These are phyloP conservation scores for Candida glaebosa DNA, from an alignment of 805 yeast genomes.

Conservation along the genomic window DNA sequence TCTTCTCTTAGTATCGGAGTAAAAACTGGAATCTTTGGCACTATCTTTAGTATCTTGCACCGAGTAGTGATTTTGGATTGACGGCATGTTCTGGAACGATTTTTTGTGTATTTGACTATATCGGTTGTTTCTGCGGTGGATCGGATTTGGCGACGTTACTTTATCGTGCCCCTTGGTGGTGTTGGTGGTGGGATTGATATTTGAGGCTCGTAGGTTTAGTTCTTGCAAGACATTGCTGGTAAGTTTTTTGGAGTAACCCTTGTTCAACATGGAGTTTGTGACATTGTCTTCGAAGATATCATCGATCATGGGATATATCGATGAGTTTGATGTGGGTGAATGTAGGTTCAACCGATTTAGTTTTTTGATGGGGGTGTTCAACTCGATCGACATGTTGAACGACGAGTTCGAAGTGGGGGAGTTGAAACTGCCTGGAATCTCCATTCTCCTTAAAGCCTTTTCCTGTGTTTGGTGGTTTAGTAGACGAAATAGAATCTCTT, in stretches of 20 bases:
- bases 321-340: constrained; percentile 23
- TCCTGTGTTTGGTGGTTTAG: not conserved
- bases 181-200: constrained; percentile 22
- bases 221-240: constrained; percentile 45
- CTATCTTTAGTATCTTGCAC: constrained; percentile 17
- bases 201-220: constrained; percentile 38
- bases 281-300: constrained; percentile 8
- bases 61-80: constrained; percentile 47
- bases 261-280: constrained; percentile 32
- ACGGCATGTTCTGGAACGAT: constrained; percentile 45
- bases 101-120: constrained; percentile 31
- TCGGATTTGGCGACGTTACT: constrained; percentile 8
- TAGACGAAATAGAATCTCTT: not conserved
- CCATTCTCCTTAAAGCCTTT: not conserved
- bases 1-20: constrained; percentile 25
- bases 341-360: constrained; percentile 28
- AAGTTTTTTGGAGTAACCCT: constrained; percentile 46
- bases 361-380: constrained; percentile 40
- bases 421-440: constrained; percentile 1
- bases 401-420: not conserved
- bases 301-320: constrained; percentile 9
- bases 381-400: constrained; percentile 6
- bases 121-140: constrained; percentile 22
- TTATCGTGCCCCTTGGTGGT: constrained; percentile 1
- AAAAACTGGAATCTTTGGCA: not conserved